phyloP scores from a whole-genome alignment of 1,284 basidiomycete genomes.

The Trichosporon inkin region DNA sequence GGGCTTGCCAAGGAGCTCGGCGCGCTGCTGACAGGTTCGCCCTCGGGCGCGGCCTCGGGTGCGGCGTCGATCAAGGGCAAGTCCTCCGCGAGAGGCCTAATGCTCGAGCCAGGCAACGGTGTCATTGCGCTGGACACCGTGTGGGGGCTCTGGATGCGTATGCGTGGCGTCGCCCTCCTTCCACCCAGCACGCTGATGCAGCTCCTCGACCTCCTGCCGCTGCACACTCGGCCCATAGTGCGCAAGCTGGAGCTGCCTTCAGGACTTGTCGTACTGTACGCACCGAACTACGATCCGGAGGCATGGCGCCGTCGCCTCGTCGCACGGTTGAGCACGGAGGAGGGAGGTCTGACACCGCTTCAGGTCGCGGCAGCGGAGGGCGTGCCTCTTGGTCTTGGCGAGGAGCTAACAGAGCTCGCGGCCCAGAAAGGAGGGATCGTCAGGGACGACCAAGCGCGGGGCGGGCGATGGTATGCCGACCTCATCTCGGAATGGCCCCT shows the following conservation, averaged over 20 bases:
- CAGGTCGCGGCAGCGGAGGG: constrained; percentile 65
- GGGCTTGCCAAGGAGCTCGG: constrained; percentile 81
- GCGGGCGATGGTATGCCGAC: constrained; percentile 65
- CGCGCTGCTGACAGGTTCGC: constrained; percentile 57
- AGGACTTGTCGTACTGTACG: constrained; percentile 77
- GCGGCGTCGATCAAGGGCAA: too few relatives aligned
- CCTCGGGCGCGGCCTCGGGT: constrained; percentile 51
- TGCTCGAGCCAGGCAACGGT: constrained; percentile 52
- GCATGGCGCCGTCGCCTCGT: constrained; percentile 65
- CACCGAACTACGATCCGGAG: constrained; percentile 64
- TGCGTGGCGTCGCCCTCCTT: constrained; percentile 84
- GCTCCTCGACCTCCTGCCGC: constrained; percentile 64
- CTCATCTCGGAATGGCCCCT: constrained; percentile 56
- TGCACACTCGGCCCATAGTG: constrained; percentile 66
- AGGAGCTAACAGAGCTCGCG: constrained; percentile 65
- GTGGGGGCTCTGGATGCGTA: constrained; percentile 97
- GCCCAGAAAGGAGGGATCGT: constrained; percentile 54
- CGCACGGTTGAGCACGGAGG: constrained; percentile 54
- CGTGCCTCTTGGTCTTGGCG: constrained; percentile 65
- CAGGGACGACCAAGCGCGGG: constrained; percentile 64
- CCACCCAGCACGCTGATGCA: constrained; percentile 78
- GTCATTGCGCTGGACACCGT: constrained; percentile 88
- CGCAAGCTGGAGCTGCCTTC: constrained; percentile 63
- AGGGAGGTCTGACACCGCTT: constrained; percentile 44
- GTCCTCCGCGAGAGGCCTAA: constrained; percentile 54